phyloP scores from a whole-genome alignment of 2,329 filamentous ascomycete species.

The Septoria linicola region DNA sequence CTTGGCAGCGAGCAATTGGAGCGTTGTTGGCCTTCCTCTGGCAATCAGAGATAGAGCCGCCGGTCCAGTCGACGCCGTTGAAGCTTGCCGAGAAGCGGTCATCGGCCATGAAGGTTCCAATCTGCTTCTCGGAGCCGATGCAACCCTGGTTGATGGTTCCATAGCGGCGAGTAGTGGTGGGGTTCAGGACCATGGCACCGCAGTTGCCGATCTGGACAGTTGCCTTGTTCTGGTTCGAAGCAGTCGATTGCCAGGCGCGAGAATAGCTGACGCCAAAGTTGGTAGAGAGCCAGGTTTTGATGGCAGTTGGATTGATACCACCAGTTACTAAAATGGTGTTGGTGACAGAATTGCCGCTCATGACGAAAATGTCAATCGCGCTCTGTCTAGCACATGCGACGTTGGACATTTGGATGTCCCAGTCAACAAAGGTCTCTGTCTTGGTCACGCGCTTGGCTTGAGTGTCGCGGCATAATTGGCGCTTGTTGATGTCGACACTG shows the following conservation, averaged over 20 bases:
- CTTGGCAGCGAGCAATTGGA: slow-evolving; percentile 26
- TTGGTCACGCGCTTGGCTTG: slow-evolving; percentile 1
- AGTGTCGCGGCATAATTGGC: slow-evolving; percentile 11
- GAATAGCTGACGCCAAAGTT: slow-evolving; percentile 12
- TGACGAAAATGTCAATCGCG: slow-evolving; percentile 16
- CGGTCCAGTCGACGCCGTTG: slow-evolving; percentile 23
- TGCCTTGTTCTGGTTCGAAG: slow-evolving; percentile 18
- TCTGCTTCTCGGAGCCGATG: slow-evolving; percentile 17
- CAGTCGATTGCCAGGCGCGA: slow-evolving; percentile 12
- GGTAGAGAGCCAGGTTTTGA: slow-evolving; percentile 2
- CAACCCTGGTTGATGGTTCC: slow-evolving; percentile 24
- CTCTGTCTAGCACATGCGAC: slow-evolving; percentile 14
- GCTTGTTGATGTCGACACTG: slow-evolving; percentile 6
- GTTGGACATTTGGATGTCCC: slow-evolving; percentile 25
- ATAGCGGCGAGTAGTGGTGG: slow-evolving; percentile 26
- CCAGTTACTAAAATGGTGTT: slow-evolving; percentile 10
- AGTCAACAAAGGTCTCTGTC: slow-evolving; percentile 20
- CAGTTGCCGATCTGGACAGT: slow-evolving; percentile 17
- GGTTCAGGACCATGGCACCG: slow-evolving; percentile 25
- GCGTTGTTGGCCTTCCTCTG: slow-evolving; percentile 12
- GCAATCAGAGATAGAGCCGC: slow-evolving; percentile 24
- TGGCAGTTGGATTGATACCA: background rate
- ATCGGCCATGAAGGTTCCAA: slow-evolving; percentile 28
- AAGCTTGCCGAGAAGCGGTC: slow-evolving; percentile 18
- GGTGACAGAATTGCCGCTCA: slow-evolving; percentile 15